Evolutionary conservation across 345 rosid genomes (phyloP).

Genomic region (Hibiscus syriacus): DNA sequence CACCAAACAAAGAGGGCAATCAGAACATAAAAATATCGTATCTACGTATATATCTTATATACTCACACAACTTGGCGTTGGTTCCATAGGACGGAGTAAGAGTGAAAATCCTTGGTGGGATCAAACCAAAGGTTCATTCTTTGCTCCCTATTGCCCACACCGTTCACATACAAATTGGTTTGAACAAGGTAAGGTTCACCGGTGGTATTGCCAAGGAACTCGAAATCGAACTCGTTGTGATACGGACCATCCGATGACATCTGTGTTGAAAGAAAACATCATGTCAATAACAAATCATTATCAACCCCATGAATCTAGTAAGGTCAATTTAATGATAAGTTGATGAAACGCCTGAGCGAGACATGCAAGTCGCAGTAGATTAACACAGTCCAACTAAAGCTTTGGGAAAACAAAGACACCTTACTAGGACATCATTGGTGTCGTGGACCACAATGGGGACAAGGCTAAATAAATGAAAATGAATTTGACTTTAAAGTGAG

Average conservation of each 20-base stretch:
- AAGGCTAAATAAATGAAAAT: background rate
- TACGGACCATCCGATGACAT: constrained; percentile 95
- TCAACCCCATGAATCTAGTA: background rate
- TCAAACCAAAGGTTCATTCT: constrained; percentile 92
- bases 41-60: background rate
- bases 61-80: constrained; percentile 81
- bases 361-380: background rate
- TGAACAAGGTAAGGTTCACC: constrained; percentile 92
- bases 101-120: constrained; percentile 82
- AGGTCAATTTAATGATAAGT: background rate
- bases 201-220: constrained; percentile 84
- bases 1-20: too few relatives aligned
- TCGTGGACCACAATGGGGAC: constrained; percentile 1
- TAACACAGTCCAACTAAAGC: too few relatives aligned
- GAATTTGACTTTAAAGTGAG: background rate
- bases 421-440: background rate
- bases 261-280: constrained; percentile 22
- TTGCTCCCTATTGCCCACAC: constrained; percentile 93
- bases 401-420: background rate
- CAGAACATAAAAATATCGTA: too few relatives aligned
- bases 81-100: constrained; percentile 81
- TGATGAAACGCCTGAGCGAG: too few relatives aligned
- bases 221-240: constrained; percentile 94
- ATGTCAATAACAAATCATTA: background rate
- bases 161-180: constrained; percentile 84